Percentiles rank a stretch among this genome's conserved stretches.
These are phyloP conservation scores for Spizellomyces sp. DNA, from an alignment of 192 early-diverging fungal species.

Conservation along the genomic window DNA sequence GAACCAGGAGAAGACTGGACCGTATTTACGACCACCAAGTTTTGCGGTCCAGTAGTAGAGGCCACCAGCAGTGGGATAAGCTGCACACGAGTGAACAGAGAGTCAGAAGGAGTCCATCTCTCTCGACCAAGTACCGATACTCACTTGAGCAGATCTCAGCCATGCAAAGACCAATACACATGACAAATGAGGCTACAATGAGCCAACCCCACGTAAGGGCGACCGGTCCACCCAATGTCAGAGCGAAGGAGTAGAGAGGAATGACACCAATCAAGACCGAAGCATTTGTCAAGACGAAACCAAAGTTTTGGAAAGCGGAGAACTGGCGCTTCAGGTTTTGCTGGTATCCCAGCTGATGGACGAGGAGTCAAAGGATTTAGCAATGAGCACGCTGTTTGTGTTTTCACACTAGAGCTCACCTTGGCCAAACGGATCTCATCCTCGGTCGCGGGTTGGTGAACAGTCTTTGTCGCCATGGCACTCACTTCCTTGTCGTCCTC, in stretches of 20 bases:
- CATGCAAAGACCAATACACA: slow-evolving; percentile 43
- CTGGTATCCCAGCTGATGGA: slow-evolving; percentile 40
- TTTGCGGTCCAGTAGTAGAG: slow-evolving; percentile 50
- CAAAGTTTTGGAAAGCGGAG: slow-evolving; percentile 38
- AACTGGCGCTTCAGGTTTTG: slow-evolving; percentile 46
- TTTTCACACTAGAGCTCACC: slow-evolving; percentile 5
- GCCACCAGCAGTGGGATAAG: slow-evolving; percentile 45
- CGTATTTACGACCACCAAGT: slow-evolving; percentile 40
- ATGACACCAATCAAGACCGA: slow-evolving; percentile 42
- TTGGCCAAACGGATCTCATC: slow-evolving; percentile 41
- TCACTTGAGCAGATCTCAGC: slow-evolving; percentile 47
- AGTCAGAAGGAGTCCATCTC: background rate
- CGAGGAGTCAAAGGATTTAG: background rate
- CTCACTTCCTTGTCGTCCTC: too few relatives aligned
- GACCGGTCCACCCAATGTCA: slow-evolving; percentile 40
- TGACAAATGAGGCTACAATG: slow-evolving; percentile 24
- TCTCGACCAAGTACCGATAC: background rate
- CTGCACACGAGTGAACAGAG: background rate
- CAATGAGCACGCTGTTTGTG: background rate
- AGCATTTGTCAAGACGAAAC: slow-evolving; percentile 41
- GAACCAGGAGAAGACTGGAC: slow-evolving; percentile 44
- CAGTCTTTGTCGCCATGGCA: too few relatives aligned
- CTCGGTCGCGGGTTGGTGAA: slow-evolving; percentile 19
- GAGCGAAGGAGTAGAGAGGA: slow-evolving; percentile 31
- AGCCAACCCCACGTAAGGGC: slow-evolving; percentile 48